Evolutionary conservation across 2,329 filamentous ascomycete species (phyloP).

Genomic region (Xylaria sp.): DNA sequence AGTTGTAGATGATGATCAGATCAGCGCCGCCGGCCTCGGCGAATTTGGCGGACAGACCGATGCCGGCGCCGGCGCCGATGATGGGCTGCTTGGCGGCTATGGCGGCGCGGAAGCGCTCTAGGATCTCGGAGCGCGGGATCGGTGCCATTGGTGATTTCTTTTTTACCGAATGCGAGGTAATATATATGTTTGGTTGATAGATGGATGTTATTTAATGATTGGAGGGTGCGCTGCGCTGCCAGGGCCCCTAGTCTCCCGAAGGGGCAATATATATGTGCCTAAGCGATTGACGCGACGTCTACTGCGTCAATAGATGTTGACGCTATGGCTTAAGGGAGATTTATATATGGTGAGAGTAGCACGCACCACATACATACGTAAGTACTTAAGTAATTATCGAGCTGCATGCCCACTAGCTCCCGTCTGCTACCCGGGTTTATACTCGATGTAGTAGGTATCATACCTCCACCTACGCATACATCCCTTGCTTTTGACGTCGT

Average conservation of each 20-base stretch:
- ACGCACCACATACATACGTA: neutral
- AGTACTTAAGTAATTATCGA: slow-evolving; percentile 5
- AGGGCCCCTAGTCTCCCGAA: too few species aligned
- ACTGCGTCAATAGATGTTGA: too few species aligned
- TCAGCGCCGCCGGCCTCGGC: slow-evolving; percentile 75
- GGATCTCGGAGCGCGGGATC: slow-evolving; percentile 65
- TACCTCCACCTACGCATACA: slow-evolving; percentile 25
- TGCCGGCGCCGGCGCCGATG: slow-evolving; percentile 76
- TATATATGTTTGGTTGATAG: neutral
- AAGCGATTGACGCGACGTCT: neutral
- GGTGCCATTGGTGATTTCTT: slow-evolving; percentile 53
- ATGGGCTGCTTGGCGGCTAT: slow-evolving; percentile 68
- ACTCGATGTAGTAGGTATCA: neutral
- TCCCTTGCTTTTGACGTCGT: neutral
- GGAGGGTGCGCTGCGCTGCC: too few species aligned
- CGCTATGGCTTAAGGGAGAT: neutral
- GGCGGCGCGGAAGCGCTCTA: slow-evolving; percentile 63
- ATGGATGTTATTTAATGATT: too few species aligned
- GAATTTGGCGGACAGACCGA: slow-evolving; percentile 76
- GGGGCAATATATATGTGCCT: neutral
- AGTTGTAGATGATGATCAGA: slow-evolving; percentile 79
- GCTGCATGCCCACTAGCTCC: neutral
- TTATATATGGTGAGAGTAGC: neutral
- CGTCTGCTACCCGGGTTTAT: neutral
- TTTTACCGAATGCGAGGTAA: neutral